phyloP scores from a whole-genome alignment of 495 filamentous ascomycete species.

The Penicillium crystallinum region DNA sequence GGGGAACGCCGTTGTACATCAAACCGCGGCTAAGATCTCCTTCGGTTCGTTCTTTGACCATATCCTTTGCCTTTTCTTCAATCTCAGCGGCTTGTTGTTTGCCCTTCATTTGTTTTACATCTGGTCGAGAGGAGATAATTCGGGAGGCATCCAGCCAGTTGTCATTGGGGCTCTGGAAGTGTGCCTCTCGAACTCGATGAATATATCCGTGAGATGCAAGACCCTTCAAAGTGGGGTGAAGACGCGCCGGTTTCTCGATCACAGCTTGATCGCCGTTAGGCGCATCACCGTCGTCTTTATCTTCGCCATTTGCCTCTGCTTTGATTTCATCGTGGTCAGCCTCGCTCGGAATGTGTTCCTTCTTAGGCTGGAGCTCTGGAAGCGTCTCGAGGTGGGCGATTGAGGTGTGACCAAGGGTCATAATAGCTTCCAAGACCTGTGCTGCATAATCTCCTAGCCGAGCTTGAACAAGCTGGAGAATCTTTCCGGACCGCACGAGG shows the following conservation, averaged over 20 bases:
- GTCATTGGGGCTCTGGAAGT: constrained; percentile 50
- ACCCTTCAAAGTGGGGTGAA: constrained; percentile 41
- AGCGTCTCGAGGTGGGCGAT: constrained; percentile 59
- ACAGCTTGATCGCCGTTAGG: constrained; percentile 20
- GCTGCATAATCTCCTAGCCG: constrained; percentile 66
- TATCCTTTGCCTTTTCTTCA: constrained; percentile 26
- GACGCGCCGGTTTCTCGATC: constrained; percentile 21
- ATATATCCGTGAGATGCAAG: constrained; percentile 48
- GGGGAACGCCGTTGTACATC: constrained; percentile 35
- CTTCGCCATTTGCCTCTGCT: constrained; percentile 19
- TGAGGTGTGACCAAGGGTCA: constrained; percentile 71
- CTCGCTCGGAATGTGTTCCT: constrained; percentile 23
- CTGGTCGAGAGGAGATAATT: constrained; percentile 27
- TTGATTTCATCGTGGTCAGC: constrained; percentile 30
- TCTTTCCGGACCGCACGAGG: constrained; percentile 73
- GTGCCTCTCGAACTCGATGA: constrained; percentile 39
- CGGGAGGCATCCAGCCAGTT: constrained; percentile 46
- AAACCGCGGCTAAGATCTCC: constrained; percentile 31
- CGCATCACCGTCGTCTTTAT: constrained; percentile 15
- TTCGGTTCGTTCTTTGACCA: constrained; percentile 31
- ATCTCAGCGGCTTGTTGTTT: constrained; percentile 57
- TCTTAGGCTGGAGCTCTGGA: constrained; percentile 28
- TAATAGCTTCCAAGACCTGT: constrained; percentile 64
- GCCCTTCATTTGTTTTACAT: constrained; percentile 44
- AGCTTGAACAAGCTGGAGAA: constrained; percentile 66